A percentile compares a stretch with the other conserved stretches of the same genome.
Evolutionary conservation across 345 rosid species (phyloP).

Genomic region (Eucalyptus pauciflora): DNA sequence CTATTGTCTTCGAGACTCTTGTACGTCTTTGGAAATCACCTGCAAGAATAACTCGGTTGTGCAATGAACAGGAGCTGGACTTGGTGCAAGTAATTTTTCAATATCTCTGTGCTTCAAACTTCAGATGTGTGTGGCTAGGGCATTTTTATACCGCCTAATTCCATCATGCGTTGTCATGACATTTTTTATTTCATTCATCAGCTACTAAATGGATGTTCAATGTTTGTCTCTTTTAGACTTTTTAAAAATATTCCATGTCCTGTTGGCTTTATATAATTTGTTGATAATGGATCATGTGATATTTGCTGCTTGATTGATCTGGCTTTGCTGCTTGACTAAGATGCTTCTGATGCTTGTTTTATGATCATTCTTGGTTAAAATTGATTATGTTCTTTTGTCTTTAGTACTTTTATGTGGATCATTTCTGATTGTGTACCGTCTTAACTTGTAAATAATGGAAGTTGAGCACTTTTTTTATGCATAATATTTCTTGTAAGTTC

Average conservation of each 20-base stretch:
- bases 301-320: not conserved
- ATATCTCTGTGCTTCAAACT: not conserved
- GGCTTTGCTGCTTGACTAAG: not conserved
- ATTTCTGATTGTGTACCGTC: not conserved
- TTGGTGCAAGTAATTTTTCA: conserved; percentile 48
- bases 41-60: conserved; percentile 79
- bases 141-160: not conserved
- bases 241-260: not conserved
- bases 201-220: not conserved
- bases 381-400: not conserved
- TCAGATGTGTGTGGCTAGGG: not conserved
- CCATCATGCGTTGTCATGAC: not conserved
- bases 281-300: not conserved
- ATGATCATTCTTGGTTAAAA: not conserved
- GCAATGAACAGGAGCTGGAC: conserved; percentile 87
- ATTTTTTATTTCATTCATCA: not conserved
- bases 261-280: not conserved
- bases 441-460: not conserved
- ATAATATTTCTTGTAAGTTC: not conserved
- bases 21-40: conserved; percentile 93
- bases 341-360: not conserved
- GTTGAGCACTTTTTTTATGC: not conserved
- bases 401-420: not conserved
- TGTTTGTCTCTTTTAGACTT: not conserved
- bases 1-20: conserved; percentile 72